These are phyloP conservation scores for Oryza punctata DNA, from an alignment of 176 grass and related monocot species.

Conservation along the genomic window DNA sequence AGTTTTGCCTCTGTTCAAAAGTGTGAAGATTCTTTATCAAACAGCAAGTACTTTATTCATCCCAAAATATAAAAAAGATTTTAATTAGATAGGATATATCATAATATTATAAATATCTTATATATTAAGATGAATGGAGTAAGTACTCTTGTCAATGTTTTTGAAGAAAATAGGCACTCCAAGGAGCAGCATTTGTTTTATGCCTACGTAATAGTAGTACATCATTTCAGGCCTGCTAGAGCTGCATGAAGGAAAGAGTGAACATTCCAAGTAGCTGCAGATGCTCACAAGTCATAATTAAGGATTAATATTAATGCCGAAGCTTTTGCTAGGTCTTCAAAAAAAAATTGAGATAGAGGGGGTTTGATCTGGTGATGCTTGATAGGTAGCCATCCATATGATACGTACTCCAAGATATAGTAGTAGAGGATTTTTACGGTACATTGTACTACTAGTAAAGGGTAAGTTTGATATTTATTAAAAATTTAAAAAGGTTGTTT, in stretches of 20 bases:
- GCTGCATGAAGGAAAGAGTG: background rate
- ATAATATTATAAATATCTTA: no score
- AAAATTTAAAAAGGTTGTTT: no score
- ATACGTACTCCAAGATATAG: background rate
- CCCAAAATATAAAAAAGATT: no score
- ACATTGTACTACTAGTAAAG: no score
- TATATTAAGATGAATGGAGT: no score
- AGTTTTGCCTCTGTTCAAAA: no score
- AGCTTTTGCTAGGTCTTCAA: background rate
- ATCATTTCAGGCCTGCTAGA: background rate
- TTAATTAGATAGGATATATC: no score
- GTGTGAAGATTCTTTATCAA: background rate
- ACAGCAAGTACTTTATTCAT: no score
- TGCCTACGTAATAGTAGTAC: background rate
- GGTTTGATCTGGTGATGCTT: background rate
- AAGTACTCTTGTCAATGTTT: background rate
- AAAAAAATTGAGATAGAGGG: no score
- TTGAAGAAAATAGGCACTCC: background rate
- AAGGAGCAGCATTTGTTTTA: background rate
- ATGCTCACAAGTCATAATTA: background rate
- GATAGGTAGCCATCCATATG: background rate
- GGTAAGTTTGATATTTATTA: no score
- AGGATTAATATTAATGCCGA: background rate
- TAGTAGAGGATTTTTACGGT: no score
- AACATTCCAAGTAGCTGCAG: background rate